A percentile compares a stretch with the other conserved stretches of the same genome.
These are phyloP conservation scores for Zygosaccharomyces kombuchaensis DNA, from an alignment of 805 yeast species.

Conservation along the genomic window DNA sequence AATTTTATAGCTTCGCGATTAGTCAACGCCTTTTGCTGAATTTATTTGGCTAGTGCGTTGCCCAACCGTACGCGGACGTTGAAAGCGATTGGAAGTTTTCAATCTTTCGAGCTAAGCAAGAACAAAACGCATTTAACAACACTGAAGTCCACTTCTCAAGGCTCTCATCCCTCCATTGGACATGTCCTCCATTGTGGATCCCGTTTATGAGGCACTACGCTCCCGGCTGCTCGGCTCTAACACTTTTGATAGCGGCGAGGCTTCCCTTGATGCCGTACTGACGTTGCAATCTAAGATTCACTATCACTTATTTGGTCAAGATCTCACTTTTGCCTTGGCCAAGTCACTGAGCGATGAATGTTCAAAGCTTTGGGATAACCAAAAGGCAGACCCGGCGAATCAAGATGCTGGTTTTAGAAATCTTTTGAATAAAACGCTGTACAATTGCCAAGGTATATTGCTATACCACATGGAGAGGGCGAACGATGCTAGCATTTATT, in stretches of 20 bases:
- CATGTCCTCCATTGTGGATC: slow-evolving; percentile 5
- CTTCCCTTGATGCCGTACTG: slow-evolving; percentile 22
- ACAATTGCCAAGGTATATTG: slow-evolving; percentile 21
- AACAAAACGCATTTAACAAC: neutral
- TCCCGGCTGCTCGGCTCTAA: slow-evolving; percentile 28
- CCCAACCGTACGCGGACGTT: slow-evolving; percentile 1
- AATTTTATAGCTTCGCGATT: too few relatives aligned
- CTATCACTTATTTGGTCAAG: slow-evolving; percentile 24
- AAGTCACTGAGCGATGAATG: slow-evolving; percentile 22
- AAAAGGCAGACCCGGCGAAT: neutral
- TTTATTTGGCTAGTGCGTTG: neutral
- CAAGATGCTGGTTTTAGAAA: slow-evolving; percentile 1
- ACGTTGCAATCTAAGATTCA: slow-evolving; percentile 30
- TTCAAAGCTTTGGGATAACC: slow-evolving; percentile 10
- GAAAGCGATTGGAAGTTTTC: slow-evolving; percentile 6
- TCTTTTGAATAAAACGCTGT: slow-evolving; percentile 18
- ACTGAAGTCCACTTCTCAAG: neutral
- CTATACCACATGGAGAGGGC: slow-evolving; percentile 12
- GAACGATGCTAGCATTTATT: slow-evolving; percentile 8
- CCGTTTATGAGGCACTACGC: slow-evolving; percentile 19
- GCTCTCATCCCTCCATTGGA: neutral
- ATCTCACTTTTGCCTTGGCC: slow-evolving; percentile 13
- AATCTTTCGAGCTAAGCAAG: neutral
- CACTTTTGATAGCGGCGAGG: slow-evolving; percentile 20
- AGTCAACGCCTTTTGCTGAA: neutral